Evolutionary conservation across 2,329 filamentous ascomycete species (phyloP), one percentile per base, ranked within the genome.

Genomic region (Diplocarpon rosae): DNA sequence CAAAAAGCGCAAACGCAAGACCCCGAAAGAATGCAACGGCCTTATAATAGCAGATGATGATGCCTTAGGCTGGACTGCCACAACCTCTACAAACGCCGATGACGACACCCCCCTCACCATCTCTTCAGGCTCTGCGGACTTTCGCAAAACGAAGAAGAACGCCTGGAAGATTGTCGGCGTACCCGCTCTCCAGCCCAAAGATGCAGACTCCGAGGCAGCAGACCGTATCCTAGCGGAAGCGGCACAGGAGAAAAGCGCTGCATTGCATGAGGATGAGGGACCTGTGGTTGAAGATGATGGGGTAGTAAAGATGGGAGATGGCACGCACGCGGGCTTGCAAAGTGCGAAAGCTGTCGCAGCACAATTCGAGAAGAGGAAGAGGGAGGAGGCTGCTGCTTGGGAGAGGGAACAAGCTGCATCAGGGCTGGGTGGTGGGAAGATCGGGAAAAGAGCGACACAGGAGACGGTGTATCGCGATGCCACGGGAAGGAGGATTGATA

Each of bases 391-490:
- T n/a, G 66, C 66, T 12, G 67, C 70, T 17, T 75, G 73, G 56
- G 67, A 71, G 48, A 52, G 56, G 51, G 50, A 65, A 63, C 54
- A 56, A 54, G 61, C 55, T 14, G 52, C 54, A n/a, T 33, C 37
- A 6, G 40, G 40, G 10, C 15, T 42, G 5, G 24, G 34, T 13
- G 48, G 50, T 29, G 53, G 46, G 33, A 61, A 65, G 29, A 70
- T 66, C 46, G 67, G 62, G 50, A 63, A 62, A 33, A 66, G 69
- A 0, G 62, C 65, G 46, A 75, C 76, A 28, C 75, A 82, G 56
- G 87, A 95, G 65, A 94, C 90, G 0, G 88, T 95, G 17, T 95
- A 96, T 63, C 84, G 92, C 56, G 92, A 98, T 65, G 92, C 93
- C 10, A 92, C 85, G 2, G 92, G 92, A 11, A 76, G 89, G n/a